Evolutionary conservation across 2,329 filamentous ascomycete species (phyloP), one percentile per base, ranked within the genome.

Genomic region (Mycosphaerella arachidis): DNA sequence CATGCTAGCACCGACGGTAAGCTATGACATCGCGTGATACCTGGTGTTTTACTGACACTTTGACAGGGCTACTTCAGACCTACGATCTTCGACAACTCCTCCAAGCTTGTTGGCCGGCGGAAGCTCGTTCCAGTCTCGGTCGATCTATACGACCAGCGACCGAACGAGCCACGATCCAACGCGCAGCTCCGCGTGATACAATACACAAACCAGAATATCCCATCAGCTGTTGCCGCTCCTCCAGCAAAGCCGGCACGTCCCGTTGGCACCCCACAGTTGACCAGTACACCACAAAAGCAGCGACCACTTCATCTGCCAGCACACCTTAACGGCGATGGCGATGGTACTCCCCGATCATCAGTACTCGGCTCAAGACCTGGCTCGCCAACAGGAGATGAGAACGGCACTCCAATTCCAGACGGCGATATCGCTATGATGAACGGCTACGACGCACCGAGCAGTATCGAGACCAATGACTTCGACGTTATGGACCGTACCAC

Each of bases 71-170:
- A 92, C 69, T 97, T 95, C 74, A 89, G 93, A 61, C 93, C 94
- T 0, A 79, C 84, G 2, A 88, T 97, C 57, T 96, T 97, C 67
- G 91, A 96, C 72, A 88, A 92, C 68, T 85, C 83, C 30, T 77
- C 83, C 37, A 99, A 99, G 78, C 83, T 97, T 10, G 79, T 82
- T 20, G 88, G 90, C 46, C 86, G 93, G 53, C 85, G 91, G 65
- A 92, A 88, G 70, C 80, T 97, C 24, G 86, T 97, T 33, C 87
- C 91, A 57, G 88, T 90, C 40, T 97, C 93, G 0, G 92, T 92
- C 68, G 96, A 99, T 72, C 86, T 95, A 12, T 99, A 99, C 74
- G 94, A 97, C 63, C 87, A 89, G 30, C 89, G 93, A 12, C 91
- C 92, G 0, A 96, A 97, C 72, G 94, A 99, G 71, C 94, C 94